Conservation (phyloP, 805 yeast species). For the Priceomyces haplophilus region DNA sequence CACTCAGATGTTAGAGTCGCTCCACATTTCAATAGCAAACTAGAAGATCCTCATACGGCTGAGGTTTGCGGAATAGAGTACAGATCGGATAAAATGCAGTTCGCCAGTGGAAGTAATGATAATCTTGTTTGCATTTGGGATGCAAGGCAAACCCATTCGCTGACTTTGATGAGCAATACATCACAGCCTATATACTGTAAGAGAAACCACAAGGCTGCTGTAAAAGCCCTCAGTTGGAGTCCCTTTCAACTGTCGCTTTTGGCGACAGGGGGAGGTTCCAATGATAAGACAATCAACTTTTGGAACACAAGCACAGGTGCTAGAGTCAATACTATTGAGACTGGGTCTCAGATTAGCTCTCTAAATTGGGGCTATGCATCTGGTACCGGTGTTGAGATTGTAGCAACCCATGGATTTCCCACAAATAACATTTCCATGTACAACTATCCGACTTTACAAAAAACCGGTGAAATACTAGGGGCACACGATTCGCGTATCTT, state of each 20-base stretch:
- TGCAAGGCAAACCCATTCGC: constrained; percentile 44
- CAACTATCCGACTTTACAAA: constrained; percentile 80
- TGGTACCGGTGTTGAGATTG: constrained; percentile 77
- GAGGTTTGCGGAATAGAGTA: constrained; percentile 93
- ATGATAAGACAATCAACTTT: constrained; percentile 84
- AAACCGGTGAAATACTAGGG: constrained; percentile 78
- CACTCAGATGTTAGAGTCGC: constrained; percentile 89
- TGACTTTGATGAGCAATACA: constrained; percentile 23
- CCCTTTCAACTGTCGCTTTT: constrained; percentile 78
- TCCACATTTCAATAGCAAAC: constrained; percentile 63
- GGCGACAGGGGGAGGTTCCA: constrained; percentile 97
- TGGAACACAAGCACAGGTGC: constrained; percentile 95
- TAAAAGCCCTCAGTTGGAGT: constrained; percentile 93
- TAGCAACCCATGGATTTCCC: constrained; percentile 93
- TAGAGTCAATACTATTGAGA: constrained; percentile 78
- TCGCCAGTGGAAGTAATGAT: constrained; percentile 94
- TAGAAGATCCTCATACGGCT: constrained; percentile 58
- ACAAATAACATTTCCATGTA: constrained; percentile 78
- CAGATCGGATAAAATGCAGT: constrained; percentile 76
- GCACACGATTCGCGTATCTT: constrained; percentile 92
- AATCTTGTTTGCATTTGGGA: constrained; percentile 94
- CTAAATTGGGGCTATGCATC: constrained; percentile 82
- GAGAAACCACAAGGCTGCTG: constrained; percentile 86
- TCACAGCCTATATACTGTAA: constrained; percentile 66
- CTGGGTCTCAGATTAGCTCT: constrained; percentile 94